Percentiles rank a stretch among this genome's conserved stretches.
These are phyloP conservation scores for Naganishia sp. DNA, from an alignment of 1,284 basidiomycete genomes.

Conservation along the genomic window DNA sequence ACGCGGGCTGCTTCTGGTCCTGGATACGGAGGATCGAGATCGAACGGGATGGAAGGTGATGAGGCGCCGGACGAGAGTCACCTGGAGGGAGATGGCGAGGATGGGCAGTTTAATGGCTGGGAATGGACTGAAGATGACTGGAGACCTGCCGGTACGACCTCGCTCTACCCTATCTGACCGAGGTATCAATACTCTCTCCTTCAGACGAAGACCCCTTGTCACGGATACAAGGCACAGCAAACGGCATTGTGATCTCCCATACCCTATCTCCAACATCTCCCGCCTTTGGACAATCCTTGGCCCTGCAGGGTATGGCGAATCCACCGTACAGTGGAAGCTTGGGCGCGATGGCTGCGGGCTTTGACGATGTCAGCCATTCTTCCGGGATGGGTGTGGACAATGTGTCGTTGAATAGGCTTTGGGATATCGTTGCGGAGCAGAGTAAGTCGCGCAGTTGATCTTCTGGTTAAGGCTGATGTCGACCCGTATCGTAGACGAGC, in stretches of 20 bases:
- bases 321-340: constrained; percentile 16
- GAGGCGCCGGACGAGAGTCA: constrained; percentile 8
- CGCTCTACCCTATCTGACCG: constrained; percentile 35
- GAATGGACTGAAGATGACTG: constrained; percentile 67
- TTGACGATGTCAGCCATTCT: background rate
- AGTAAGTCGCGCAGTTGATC: constrained; percentile 56
- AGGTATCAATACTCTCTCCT: background rate
- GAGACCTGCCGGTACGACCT: constrained; percentile 77
- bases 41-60: constrained; percentile 1
- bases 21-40: background rate
- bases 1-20: constrained; percentile 4
- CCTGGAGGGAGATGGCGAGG: constrained; percentile 56
- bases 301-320: background rate
- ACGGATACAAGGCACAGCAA: constrained; percentile 4
- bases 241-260: constrained; percentile 21
- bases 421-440: constrained; percentile 71
- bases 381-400: constrained; percentile 22
- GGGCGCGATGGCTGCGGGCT: constrained; percentile 11
- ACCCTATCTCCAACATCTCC: constrained; percentile 8
- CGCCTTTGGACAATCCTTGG: constrained; percentile 9
- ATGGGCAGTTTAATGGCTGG: constrained; percentile 15
- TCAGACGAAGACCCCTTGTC: constrained; percentile 19
- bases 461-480: background rate
- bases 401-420: constrained; percentile 64
- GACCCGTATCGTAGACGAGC: constrained; percentile 59